Base-by-base conservation (phyloP, 441 rosid genomes). In the Mallotus japonicus region DNA sequence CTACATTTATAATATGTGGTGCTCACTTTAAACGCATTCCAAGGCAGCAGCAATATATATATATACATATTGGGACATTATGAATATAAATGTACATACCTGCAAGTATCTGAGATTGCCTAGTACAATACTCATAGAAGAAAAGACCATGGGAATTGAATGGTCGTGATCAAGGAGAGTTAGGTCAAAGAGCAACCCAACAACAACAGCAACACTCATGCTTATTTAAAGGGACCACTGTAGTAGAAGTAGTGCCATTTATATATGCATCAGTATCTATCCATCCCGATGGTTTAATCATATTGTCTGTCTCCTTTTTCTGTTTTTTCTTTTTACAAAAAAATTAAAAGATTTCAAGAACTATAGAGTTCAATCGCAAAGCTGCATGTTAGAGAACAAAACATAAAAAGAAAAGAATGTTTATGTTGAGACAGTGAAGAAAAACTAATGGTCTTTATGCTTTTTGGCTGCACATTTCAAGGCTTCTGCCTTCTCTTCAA, bases 221-320 rank as follows among this genome's bases (percentile, higher is more conserved):
- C 71, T 68, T 42, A n/a, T 11, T 22, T 46, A 42, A 2, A 24
- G 73, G 81, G 85, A 82, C 87, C 83, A 78, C 70, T 11, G 8
- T n/a, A 2, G 32, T 28, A 28, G 28, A 0, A 24, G 32, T 28
- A 28, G 3, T 10, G 2, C 6, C 51, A 22, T 37, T 37, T 37
- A 4, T 37, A 37, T 37, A 37, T 37, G 6, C 6, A 37, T 37
- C 5, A 4, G 40, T 49, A 37, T 62, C 42, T 55, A 62, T 73
- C 71, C 76, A 62, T 73, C 71, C 76, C 40, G 40, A 71, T 75
- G 76, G 54, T 67, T 69, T 75, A 7, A 78, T 81, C 65, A 81
- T 78, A 64, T 56, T 62, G 56, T 58, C 59, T 80, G 88, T 78
- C 83, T 37, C 74, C 59, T 56, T 62, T 73, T 77, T 72, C 80